Conservation (phyloP, 2,329 filamentous ascomycete genomes). For the Venturia effusa region DNA sequence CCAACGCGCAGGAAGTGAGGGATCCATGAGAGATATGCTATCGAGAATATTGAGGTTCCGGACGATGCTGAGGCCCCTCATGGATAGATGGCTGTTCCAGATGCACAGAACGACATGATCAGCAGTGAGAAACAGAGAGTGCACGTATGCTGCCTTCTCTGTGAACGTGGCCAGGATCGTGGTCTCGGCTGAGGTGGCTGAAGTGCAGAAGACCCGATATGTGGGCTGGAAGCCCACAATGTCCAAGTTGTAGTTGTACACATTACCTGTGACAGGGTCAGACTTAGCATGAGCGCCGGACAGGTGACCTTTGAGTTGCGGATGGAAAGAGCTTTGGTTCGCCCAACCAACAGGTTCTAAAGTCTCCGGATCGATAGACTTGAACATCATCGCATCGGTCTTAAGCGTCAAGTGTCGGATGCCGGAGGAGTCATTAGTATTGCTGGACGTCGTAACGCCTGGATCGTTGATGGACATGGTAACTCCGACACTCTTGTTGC, state of each 20-base stretch:
- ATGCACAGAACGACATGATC: constrained; percentile 64
- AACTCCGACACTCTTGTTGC: constrained; percentile 52
- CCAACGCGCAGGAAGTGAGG: constrained; percentile 51
- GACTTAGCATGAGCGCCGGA: constrained; percentile 62
- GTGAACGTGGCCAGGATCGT: constrained; percentile 59
- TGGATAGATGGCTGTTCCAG: constrained; percentile 52
- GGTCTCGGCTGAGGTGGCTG: constrained; percentile 51
- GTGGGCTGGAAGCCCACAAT: constrained; percentile 40
- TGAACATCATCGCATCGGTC: constrained; percentile 46
- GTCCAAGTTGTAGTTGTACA: constrained; percentile 74
- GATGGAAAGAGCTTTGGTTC: constrained; percentile 51
- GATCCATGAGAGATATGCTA: constrained; percentile 53
- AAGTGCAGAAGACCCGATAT: constrained; percentile 61
- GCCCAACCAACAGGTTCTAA: constrained; percentile 61
- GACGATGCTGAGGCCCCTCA: constrained; percentile 48
- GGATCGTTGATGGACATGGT: constrained; percentile 56
- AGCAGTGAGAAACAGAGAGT: constrained; percentile 65
- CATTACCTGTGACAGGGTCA: constrained; percentile 61
- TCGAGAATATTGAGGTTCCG: constrained; percentile 60
- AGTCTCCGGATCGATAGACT: constrained; percentile 57
- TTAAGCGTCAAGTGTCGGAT: constrained; percentile 45
- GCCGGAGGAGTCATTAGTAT: neutral
- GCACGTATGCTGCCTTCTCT: constrained; percentile 58
- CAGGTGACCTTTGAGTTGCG: constrained; percentile 53
- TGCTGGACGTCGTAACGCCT: constrained; percentile 25